These are phyloP conservation scores for Cladosporium colombiae DNA, from an alignment of 2,329 filamentous ascomycete species.

Conservation along the genomic window DNA sequence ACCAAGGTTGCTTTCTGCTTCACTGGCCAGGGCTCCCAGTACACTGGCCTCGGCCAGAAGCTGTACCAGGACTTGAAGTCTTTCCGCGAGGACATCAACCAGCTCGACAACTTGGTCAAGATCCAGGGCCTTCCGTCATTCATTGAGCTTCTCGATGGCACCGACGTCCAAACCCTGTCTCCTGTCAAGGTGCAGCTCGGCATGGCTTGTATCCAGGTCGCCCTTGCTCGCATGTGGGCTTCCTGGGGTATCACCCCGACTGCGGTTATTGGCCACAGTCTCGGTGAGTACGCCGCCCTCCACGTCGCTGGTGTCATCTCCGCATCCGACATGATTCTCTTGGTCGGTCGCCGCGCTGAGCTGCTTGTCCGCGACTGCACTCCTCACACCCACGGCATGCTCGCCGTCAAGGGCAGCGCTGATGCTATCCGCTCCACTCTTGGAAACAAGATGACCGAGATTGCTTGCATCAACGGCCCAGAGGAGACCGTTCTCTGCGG, in stretches of 20 bases:
- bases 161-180: conserved; percentile 52
- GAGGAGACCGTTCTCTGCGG: conserved; percentile 74
- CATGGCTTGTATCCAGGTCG: conserved; percentile 56
- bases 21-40: conserved; percentile 56
- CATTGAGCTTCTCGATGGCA: conserved; percentile 51
- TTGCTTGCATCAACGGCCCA: conserved; percentile 76
- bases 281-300: conserved; percentile 74
- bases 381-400: conserved; percentile 66
- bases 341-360: conserved; percentile 69
- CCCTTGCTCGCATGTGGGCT: conserved; percentile 55
- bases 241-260: conserved; percentile 56
- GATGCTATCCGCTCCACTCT: conserved; percentile 57
- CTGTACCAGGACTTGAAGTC: conserved; percentile 51
- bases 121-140: conserved; percentile 52
- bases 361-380: conserved; percentile 67
- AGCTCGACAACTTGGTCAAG: conserved; percentile 49
- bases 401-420: conserved; percentile 56
- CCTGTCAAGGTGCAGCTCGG: conserved; percentile 55
- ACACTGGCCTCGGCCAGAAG: conserved; percentile 53
- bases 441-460: conserved; percentile 52
- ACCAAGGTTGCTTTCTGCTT: conserved; percentile 55
- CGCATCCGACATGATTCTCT: conserved; percentile 68
- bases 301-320: conserved; percentile 71
- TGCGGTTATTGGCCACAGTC: conserved; percentile 56
- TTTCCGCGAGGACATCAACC: conserved; percentile 53